phyloP scores from a whole-genome alignment of 192 early-diverging fungal species.

The Gonapodya prolifera region DNA sequence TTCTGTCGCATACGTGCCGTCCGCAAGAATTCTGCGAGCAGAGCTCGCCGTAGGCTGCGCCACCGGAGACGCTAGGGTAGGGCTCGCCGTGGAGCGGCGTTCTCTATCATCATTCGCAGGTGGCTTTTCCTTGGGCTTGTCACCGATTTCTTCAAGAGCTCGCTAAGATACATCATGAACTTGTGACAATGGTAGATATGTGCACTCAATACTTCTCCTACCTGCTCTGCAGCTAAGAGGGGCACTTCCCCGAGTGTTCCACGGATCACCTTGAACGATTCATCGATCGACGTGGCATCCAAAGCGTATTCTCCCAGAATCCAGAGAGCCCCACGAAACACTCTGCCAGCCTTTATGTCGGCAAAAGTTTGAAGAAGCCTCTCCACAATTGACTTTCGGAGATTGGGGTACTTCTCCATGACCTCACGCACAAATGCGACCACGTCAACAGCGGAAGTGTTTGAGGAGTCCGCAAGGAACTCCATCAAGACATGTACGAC shows the following conservation, averaged over 20 bases:
- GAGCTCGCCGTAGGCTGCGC: conserved; percentile 10
- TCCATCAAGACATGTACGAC: conserved; percentile 94
- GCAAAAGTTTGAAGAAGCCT: conserved; percentile 69
- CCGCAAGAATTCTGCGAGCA: conserved; percentile 67
- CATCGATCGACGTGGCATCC: conserved; percentile 65
- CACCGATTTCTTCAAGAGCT: conserved; percentile 54
- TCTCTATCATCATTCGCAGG: conserved; percentile 5
- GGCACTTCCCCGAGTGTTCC: conserved; percentile 82
- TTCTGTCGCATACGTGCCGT: conserved; percentile 97
- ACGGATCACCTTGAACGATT: conserved; percentile 69
- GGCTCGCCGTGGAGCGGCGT: neutral
- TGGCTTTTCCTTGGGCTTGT: conserved; percentile 30
- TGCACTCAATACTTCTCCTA: conserved; percentile 2
- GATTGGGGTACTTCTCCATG: conserved; percentile 85
- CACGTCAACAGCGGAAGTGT: conserved; percentile 76
- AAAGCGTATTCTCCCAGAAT: conserved; percentile 94
- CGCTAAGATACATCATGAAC: conserved; percentile 18
- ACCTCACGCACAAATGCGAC: conserved; percentile 96
- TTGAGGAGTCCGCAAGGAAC: conserved; percentile 80
- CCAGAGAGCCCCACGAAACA: conserved; percentile 94
- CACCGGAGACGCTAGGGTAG: conserved; percentile 24
- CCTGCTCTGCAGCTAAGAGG: conserved; percentile 84
- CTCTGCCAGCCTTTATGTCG: conserved; percentile 84
- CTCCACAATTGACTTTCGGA: conserved; percentile 71
- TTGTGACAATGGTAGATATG: conserved; percentile 7